Conservation (phyloP, 306 rosid species). For the Echinosophora koreensis region DNA sequence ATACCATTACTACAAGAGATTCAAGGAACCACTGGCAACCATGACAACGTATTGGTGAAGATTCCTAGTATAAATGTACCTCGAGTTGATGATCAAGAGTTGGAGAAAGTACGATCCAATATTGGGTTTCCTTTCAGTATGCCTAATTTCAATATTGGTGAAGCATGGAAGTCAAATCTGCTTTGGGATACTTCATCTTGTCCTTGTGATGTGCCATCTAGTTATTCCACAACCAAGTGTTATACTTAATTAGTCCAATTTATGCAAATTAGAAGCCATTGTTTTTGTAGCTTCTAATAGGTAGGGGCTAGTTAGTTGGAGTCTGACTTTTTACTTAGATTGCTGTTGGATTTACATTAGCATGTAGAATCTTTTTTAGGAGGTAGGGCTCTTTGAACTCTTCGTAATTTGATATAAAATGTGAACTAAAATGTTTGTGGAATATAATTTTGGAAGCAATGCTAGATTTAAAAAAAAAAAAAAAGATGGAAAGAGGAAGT, state of each 20-base stretch:
- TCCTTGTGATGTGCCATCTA: conserved; percentile 62
- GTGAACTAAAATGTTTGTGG: conserved; percentile 24
- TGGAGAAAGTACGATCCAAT: conserved; percentile 51
- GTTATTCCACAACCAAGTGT: conserved; percentile 57
- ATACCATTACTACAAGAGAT: conserved; percentile 39
- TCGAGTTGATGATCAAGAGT: conserved; percentile 44
- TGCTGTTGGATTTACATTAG: conserved; percentile 23
- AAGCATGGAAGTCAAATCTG: conserved; percentile 68
- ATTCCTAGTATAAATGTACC: conserved; percentile 41
- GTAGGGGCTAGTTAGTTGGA: not conserved
- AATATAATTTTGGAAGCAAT: conserved; percentile 21
- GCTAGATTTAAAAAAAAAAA: conserved; percentile 28
- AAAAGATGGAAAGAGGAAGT: not conserved
- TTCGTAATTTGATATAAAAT: conserved; percentile 1
- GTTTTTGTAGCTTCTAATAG: conserved; percentile 44
- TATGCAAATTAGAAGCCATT: conserved; percentile 37
- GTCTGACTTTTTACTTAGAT: conserved; percentile 18
- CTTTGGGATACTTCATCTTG: conserved; percentile 71
- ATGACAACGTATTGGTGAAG: conserved; percentile 40
- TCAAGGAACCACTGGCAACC: conserved; percentile 17
- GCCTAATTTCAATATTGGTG: conserved; percentile 48
- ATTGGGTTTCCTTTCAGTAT: conserved; percentile 54
- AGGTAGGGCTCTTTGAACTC: conserved; percentile 10
- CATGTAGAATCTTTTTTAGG: conserved; percentile 3
- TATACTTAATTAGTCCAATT: conserved; percentile 43